Evolutionary conservation across 2,329 filamentous ascomycete genomes (phyloP).

Genomic region (Reticulascus tulasneorum): DNA sequence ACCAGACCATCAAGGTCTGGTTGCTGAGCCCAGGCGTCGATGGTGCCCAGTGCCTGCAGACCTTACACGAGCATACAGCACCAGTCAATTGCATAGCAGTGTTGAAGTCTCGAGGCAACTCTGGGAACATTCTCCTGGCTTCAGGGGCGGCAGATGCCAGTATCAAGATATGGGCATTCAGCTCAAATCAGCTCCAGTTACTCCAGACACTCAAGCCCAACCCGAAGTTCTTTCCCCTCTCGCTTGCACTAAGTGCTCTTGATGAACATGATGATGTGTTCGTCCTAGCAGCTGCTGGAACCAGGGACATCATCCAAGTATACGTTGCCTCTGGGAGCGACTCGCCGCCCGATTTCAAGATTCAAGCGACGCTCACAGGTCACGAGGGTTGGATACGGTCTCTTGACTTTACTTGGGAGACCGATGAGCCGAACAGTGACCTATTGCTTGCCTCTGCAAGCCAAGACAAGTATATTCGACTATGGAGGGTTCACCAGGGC

Average conservation of each 20-base stretch:
- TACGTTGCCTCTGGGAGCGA: conserved; percentile 52
- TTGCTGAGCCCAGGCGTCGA: conserved; percentile 25
- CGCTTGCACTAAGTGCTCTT: conserved; percentile 64
- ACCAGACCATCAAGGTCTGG: conserved; percentile 77
- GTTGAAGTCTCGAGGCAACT: conserved; percentile 23
- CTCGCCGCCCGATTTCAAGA: conserved; percentile 51
- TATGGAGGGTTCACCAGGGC: conserved; percentile 82
- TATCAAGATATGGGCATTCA: conserved; percentile 65
- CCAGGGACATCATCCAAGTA: conserved; percentile 75
- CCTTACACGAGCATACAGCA: conserved; percentile 62
- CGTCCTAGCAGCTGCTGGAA: conserved; percentile 81
- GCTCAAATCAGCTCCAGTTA: conserved; percentile 43
- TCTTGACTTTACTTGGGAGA: conserved; percentile 70
- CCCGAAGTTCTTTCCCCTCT: conserved; percentile 78
- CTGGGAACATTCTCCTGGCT: conserved; percentile 51
- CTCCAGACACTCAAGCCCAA: conserved; percentile 68
- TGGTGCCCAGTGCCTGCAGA: conserved; percentile 44
- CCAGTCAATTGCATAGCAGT: conserved; percentile 68
- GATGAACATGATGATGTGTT: conserved; percentile 47
- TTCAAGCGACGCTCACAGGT: conserved; percentile 74
- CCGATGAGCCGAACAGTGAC: conserved; percentile 52
- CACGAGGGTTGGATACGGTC: conserved; percentile 96
- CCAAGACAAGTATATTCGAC: conserved; percentile 93
- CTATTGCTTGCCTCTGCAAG: conserved; percentile 86
- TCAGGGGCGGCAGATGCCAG: conserved; percentile 80